Evolutionary conservation across 139 green algal genomes (phyloP), one percentile per base, ranked within the genome.

Genomic region (Chlamydomonas applanata): DNA sequence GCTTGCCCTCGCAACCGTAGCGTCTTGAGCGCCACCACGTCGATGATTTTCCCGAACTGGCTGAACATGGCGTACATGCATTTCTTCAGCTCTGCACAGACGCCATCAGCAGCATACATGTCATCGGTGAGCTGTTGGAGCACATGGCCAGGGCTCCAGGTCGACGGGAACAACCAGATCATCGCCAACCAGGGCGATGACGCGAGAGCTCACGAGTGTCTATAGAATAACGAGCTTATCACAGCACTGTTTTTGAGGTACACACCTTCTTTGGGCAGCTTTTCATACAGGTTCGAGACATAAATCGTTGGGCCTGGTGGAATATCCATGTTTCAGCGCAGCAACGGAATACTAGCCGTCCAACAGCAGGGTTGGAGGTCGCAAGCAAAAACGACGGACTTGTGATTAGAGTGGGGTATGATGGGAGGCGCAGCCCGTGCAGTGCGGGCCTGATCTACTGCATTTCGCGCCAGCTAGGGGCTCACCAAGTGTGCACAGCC

Each of bases 1-100:
- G 95, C 96, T 74, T 99, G 96, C 0, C 96, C 96, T 1, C 96
- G 76, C 69, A 98, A 85, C 17, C 89, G 79, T 60, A 94, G 91
- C 0, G 92, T 97, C 80, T 95, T 97, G 2, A 94, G 72, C 11
- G 75, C 78, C 7, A 98, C 89, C 0, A 99, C 88, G 71, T 99
- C 96, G 24, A 98, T 36, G 62, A 99, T 95, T 61, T 89, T 91
- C 7, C 96, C 96, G 74, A 98, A 99, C 83, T 98, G 96, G 4
- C 83, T 91, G 77, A 99, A 99, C 61, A 99, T 92, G 11, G 89
- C 89, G 66, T 94, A 93, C 65, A 99, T 83, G 34, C 88, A 93
- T 78, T 97, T 96, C 69, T 93, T 96, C 24, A 99, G 82, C 74
- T 99, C 93, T 97, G 91, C 80, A 70, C 13, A 56, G 53, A n/a